A percentile compares a stretch with the other conserved stretches of the same genome.
These are phyloP conservation scores for Ustilago curta DNA, from an alignment of 1,284 basidiomycete species.

Conservation along the genomic window DNA sequence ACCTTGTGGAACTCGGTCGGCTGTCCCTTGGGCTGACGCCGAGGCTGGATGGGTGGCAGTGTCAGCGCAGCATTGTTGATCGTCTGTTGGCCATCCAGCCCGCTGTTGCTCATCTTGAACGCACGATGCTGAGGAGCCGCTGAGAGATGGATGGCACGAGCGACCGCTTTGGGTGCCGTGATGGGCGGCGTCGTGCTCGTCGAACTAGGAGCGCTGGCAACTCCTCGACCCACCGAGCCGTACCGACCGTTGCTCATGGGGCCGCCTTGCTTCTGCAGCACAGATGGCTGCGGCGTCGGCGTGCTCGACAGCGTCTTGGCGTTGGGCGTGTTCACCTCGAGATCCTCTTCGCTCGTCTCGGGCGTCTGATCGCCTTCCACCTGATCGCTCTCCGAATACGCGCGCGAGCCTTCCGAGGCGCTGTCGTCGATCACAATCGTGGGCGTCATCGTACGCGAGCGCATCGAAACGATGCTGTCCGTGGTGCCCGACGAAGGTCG, in stretches of 20 bases:
- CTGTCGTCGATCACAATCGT: slow-evolving; percentile 62
- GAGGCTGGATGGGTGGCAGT: slow-evolving; percentile 52
- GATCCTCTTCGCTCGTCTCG: slow-evolving; percentile 63
- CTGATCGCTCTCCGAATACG: slow-evolving; percentile 38
- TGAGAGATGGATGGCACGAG: slow-evolving; percentile 49
- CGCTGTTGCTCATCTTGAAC: slow-evolving; percentile 28
- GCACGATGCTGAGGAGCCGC: slow-evolving; percentile 53
- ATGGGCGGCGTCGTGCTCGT: slow-evolving; percentile 33
- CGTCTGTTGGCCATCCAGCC: slow-evolving; percentile 12
- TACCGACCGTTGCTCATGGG: slow-evolving; percentile 15
- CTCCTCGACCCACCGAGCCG: slow-evolving; percentile 31
- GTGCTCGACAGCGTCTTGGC: slow-evolving; percentile 37
- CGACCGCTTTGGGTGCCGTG: slow-evolving; percentile 43
- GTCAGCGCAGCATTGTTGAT: slow-evolving; percentile 41
- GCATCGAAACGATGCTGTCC: slow-evolving; percentile 51
- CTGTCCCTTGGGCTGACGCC: slow-evolving; percentile 62
- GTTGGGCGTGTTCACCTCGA: slow-evolving; percentile 40
- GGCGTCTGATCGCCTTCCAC: slow-evolving; percentile 57
- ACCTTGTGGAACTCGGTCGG: slow-evolving; percentile 59
- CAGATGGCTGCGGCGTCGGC: slow-evolving; percentile 20
- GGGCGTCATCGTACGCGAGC: slow-evolving; percentile 52
- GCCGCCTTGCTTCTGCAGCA: slow-evolving; percentile 20
- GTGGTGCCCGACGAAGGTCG: slow-evolving; percentile 42
- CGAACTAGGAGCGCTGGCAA: slow-evolving; percentile 32
- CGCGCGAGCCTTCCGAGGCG: slow-evolving; percentile 52